These are phyloP conservation scores for Halophytophthora batemanensis DNA, from an alignment of 352 stramenopile species.

Conservation along the genomic window DNA sequence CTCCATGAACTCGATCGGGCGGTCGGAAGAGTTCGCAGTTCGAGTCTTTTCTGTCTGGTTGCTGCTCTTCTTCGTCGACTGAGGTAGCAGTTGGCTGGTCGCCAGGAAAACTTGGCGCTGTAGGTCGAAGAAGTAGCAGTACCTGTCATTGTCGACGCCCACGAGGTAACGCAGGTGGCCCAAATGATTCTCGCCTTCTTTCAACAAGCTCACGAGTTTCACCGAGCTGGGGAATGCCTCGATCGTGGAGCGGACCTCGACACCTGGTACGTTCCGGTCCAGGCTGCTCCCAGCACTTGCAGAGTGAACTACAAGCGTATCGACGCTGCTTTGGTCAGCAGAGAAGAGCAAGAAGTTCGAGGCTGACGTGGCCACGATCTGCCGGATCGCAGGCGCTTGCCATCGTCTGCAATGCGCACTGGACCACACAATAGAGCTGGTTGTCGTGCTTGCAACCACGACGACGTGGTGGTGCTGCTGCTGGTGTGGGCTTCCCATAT, in stretches of 20 bases:
- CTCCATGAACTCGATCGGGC: slow-evolving; percentile 21
- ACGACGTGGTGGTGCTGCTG: slow-evolving; percentile 5
- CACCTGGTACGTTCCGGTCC: neutral
- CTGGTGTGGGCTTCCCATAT: slow-evolving; percentile 2
- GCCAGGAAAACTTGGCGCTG: slow-evolving; percentile 19
- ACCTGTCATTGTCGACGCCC: slow-evolving; percentile 34
- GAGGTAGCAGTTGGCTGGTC: slow-evolving; percentile 33
- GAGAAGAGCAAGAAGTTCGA: slow-evolving; percentile 24
- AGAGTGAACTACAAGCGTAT: slow-evolving; percentile 7
- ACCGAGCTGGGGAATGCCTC: slow-evolving; percentile 25
- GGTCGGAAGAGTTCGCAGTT: neutral
- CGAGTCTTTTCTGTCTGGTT: slow-evolving; percentile 2
- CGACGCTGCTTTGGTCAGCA: slow-evolving; percentile 12
- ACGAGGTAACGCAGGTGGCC: slow-evolving; percentile 24
- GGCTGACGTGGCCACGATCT: slow-evolving; percentile 18
- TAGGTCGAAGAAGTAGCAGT: slow-evolving; percentile 48
- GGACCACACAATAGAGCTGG: slow-evolving; percentile 20
- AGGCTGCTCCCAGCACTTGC: too few relatives aligned
- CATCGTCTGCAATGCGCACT: slow-evolving; percentile 8
- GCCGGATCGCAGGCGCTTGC: slow-evolving; percentile 3
- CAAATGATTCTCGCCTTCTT: neutral
- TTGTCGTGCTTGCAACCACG: slow-evolving; percentile 11
- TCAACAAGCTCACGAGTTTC: slow-evolving; percentile 19
- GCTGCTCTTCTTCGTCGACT: slow-evolving; percentile 7
- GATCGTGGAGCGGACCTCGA: slow-evolving; percentile 13